These are phyloP conservation scores for Ustilago vetiveriae DNA, from an alignment of 1,284 basidiomycete species.

Conservation along the genomic window DNA sequence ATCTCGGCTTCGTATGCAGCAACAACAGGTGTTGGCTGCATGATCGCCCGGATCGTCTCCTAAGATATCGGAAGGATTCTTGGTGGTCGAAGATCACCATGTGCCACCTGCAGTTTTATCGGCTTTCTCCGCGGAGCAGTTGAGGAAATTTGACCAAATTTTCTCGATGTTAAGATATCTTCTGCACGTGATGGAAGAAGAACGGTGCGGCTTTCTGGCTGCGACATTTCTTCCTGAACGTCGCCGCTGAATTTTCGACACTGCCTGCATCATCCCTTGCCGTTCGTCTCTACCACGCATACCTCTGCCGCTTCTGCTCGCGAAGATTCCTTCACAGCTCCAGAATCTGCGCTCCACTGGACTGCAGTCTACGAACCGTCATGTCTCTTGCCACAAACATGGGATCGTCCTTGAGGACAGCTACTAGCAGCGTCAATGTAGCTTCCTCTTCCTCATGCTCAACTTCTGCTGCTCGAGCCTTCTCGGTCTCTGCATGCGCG, in stretches of 20 bases:
- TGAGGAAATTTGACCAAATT: too few species aligned
- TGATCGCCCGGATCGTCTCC: background rate
- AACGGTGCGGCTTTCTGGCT: too few species aligned
- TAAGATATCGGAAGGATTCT: background rate
- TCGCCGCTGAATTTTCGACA: background rate
- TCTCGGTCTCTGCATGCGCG: conserved; percentile 32
- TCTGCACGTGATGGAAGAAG: too few species aligned
- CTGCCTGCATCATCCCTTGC: too few species aligned
- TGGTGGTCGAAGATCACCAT: background rate
- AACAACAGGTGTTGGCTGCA: conserved; percentile 27
- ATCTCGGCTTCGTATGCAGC: conserved; percentile 1
- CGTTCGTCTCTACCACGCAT: too few species aligned
- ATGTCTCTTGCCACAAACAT: conserved; percentile 25
- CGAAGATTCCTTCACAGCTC: too few species aligned
- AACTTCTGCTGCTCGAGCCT: conserved; percentile 26
- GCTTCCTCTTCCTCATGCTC: conserved; percentile 20
- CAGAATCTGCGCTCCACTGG: too few species aligned
- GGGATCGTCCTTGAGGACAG: conserved; percentile 27
- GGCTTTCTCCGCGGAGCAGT: background rate
- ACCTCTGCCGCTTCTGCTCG: too few species aligned
- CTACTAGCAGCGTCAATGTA: conserved; percentile 9
- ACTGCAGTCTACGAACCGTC: background rate
- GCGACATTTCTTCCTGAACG: conserved; percentile 5
- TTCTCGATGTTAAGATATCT: too few species aligned
- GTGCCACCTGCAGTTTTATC: background rate